phyloP scores from a whole-genome alignment of 2,329 filamentous ascomycete genomes.

The Verticillium nubilum region DNA sequence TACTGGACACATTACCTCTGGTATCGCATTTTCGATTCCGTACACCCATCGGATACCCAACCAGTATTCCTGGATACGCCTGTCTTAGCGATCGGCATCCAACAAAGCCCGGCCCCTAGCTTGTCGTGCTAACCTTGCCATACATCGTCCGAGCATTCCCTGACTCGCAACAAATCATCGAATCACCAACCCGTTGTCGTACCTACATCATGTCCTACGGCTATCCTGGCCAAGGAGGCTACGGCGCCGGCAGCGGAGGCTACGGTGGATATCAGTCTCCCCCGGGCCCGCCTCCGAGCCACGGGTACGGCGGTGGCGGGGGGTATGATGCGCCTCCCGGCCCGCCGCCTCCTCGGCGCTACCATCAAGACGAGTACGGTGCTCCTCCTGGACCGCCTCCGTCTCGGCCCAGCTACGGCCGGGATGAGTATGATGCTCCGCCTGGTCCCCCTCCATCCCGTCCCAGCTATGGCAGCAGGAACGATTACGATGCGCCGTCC shows the following conservation, averaged over 20 bases:
- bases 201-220: conserved; percentile 20
- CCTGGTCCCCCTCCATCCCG: not conserved
- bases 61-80: not conserved
- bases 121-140: not conserved
- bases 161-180: not conserved
- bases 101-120: not conserved
- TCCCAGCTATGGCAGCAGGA: not conserved
- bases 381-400: conserved; percentile 2
- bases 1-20: not conserved
- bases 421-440: not conserved
- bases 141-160: not conserved
- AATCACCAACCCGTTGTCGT: not conserved
- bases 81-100: not conserved
- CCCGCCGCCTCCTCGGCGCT: conserved; percentile 17
- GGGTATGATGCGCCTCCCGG: conserved; percentile 16
- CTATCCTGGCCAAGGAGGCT: conserved; percentile 28
- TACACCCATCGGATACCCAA: not conserved
- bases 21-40: not conserved
- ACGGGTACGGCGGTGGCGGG: conserved; percentile 14
- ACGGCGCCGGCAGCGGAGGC: conserved; percentile 21
- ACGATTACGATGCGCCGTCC: not conserved
- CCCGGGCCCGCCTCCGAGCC: conserved; percentile 13
- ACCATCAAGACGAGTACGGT: conserved; percentile 14
- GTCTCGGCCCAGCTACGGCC: not conserved
- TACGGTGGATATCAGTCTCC: conserved; percentile 14